These are phyloP conservation scores for Calcarisporium arbuscula DNA, from an alignment of 2,329 filamentous ascomycete genomes.

Conservation along the genomic window DNA sequence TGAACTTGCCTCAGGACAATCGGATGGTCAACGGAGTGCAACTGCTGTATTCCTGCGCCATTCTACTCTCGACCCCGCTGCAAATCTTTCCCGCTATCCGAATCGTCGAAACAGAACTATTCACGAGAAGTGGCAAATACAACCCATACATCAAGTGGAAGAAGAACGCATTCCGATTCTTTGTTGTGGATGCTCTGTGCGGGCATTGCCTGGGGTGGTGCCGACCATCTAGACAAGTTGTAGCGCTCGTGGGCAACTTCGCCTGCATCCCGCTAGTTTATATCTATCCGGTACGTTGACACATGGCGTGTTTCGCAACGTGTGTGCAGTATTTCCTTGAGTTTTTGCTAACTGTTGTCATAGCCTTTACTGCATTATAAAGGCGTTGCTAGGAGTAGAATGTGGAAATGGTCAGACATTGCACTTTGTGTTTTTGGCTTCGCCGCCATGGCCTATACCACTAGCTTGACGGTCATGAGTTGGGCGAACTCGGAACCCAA, in stretches of 20 bases:
- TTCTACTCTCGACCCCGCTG: constrained; percentile 86
- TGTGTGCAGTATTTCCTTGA: too few species aligned
- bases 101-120: constrained; percentile 90
- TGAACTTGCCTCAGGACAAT: constrained; percentile 93
- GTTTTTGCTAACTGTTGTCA: constrained; percentile 23
- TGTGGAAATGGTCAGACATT: constrained; percentile 68
- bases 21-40: constrained; percentile 94
- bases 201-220: constrained; percentile 83
- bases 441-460: constrained; percentile 88
- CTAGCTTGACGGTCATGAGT: constrained; percentile 74
- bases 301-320: neutral
- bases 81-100: constrained; percentile 98
- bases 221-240: constrained; percentile 92
- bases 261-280: constrained; percentile 96
- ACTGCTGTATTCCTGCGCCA: constrained; percentile 96
- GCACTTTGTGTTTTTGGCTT: constrained; percentile 74
- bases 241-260: constrained; percentile 92
- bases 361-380: constrained; percentile 87
- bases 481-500: constrained; percentile 61
- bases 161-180: constrained; percentile 95
- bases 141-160: constrained; percentile 99
- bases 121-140: constrained; percentile 92
- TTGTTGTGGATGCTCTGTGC: constrained; percentile 84
- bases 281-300: constrained; percentile 81
- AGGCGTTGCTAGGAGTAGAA: constrained; percentile 63